Evolutionary conservation across 805 yeast species (phyloP).

Genomic region (Suhomyces sp.): DNA sequence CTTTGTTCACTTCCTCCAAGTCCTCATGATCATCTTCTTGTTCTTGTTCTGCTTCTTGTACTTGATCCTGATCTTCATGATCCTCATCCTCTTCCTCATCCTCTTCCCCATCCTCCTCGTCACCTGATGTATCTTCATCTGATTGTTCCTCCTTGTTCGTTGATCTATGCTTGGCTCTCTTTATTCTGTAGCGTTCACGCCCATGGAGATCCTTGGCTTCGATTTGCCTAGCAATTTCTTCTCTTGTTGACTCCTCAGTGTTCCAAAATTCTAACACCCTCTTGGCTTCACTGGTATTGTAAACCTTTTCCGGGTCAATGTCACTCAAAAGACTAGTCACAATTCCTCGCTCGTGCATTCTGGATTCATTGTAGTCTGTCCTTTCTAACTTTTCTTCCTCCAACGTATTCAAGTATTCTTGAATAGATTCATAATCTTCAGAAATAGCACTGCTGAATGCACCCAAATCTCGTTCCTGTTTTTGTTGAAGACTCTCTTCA

Average conservation of each 20-base stretch:
- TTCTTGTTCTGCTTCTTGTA: no score
- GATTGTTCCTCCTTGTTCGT: no score
- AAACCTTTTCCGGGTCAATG: slow-evolving; percentile 3
- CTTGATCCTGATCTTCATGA: slow-evolving; percentile 4
- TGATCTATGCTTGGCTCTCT: not conserved
- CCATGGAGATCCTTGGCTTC: slow-evolving; percentile 6
- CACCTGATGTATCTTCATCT: not conserved
- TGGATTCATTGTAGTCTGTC: slow-evolving; percentile 9
- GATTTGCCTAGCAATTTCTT: slow-evolving; percentile 5
- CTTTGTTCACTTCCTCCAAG: slow-evolving; percentile 2
- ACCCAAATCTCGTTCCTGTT: not conserved
- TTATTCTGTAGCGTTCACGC: slow-evolving; percentile 4
- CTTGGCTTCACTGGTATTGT: slow-evolving; percentile 10
- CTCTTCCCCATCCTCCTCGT: slow-evolving; percentile 10
- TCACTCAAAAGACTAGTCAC: slow-evolving; percentile 8
- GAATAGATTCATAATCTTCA: slow-evolving; percentile 2
- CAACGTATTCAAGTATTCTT: slow-evolving; percentile 1
- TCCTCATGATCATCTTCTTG: slow-evolving; percentile 3
- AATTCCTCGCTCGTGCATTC: slow-evolving; percentile 15
- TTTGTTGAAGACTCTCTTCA: not conserved
- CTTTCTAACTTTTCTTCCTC: slow-evolving; percentile 10
- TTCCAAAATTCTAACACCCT: slow-evolving; percentile 12
- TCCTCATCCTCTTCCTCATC: slow-evolving; percentile 12
- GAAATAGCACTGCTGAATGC: not conserved
- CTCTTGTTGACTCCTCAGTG: slow-evolving; percentile 4